Evolutionary conservation across 1,284 basidiomycete species (phyloP).

Genomic region (Cystobasidiaceae sp.): DNA sequence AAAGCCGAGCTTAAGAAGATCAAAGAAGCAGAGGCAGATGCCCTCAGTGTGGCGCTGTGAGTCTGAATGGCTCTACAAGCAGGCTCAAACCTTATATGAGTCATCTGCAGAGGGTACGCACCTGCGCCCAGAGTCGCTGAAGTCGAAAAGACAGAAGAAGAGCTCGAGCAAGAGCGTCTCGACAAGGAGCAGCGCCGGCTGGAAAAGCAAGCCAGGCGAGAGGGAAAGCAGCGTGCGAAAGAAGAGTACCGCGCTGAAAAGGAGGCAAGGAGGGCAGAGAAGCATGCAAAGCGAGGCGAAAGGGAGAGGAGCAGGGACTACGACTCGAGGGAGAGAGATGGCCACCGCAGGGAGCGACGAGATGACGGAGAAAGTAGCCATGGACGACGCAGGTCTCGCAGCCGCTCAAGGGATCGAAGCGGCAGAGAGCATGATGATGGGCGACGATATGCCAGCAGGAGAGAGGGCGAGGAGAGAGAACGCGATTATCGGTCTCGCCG

Average conservation of each 20-base stretch:
- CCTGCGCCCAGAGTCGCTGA: constrained; percentile 1
- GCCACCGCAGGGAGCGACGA: neutral
- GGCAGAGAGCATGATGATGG: neutral
- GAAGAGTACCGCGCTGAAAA: constrained; percentile 26
- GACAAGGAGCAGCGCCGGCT: constrained; percentile 14
- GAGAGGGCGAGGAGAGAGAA: neutral
- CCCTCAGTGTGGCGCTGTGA: constrained; percentile 38
- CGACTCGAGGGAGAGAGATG: neutral
- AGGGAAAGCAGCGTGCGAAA: constrained; percentile 13
- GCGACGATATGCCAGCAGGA: neutral
- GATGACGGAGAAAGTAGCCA: neutral
- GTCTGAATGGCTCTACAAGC: neutral
- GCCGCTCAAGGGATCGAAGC: too few species aligned
- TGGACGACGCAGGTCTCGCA: neutral
- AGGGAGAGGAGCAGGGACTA: constrained; percentile 1
- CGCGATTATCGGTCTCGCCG: too few species aligned
- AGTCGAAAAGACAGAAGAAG: constrained; percentile 3
- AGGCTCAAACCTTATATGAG: neutral
- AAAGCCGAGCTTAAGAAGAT: constrained; percentile 36
- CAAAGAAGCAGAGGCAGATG: constrained; percentile 41
- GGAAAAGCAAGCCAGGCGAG: constrained; percentile 22
- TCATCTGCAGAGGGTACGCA: neutral
- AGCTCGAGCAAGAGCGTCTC: constrained; percentile 8
- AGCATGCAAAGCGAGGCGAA: neutral
- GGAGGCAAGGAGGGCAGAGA: constrained; percentile 26